A percentile compares a stretch with the other conserved stretches of the same genome.
Evolutionary conservation across 768 basidiomycete genomes (phyloP).

Genomic region (Hericium rajendrae): DNA sequence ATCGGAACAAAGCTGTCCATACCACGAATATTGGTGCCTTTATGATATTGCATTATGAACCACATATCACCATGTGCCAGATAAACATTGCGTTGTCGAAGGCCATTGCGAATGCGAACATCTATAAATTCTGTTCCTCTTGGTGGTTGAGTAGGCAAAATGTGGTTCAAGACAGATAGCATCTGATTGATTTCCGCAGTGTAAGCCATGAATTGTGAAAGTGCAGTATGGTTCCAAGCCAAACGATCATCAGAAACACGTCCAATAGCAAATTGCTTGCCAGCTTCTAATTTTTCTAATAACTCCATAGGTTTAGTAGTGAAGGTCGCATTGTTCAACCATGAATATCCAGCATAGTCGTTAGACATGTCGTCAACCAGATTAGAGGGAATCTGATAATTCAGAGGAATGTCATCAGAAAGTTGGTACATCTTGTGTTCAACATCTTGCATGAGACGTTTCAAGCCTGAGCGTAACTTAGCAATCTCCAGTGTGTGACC

Average conservation of each 20-base stretch:
- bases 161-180: neutral
- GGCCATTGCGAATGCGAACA: neutral
- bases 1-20: neutral
- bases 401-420: neutral
- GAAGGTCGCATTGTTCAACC: neutral
- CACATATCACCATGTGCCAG: neutral
- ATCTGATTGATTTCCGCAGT: neutral
- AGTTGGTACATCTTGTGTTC: neutral
- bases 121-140: neutral
- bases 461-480: neutral
- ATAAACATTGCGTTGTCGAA: neutral
- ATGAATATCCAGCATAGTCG: neutral
- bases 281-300: neutral
- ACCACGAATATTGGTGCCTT: neutral
- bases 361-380: neutral
- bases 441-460: neutral
- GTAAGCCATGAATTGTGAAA: neutral
- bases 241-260: neutral
- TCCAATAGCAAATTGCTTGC: neutral
- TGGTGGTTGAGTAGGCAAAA: neutral
- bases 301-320: neutral
- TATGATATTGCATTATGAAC: neutral
- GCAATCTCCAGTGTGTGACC: neutral
- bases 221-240: neutral
- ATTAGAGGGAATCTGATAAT: neutral